Evolutionary conservation across 176 grass and related monocot genomes (phyloP), one percentile per base, ranked within the genome.

Genomic region (Panicum miliaceum): DNA sequence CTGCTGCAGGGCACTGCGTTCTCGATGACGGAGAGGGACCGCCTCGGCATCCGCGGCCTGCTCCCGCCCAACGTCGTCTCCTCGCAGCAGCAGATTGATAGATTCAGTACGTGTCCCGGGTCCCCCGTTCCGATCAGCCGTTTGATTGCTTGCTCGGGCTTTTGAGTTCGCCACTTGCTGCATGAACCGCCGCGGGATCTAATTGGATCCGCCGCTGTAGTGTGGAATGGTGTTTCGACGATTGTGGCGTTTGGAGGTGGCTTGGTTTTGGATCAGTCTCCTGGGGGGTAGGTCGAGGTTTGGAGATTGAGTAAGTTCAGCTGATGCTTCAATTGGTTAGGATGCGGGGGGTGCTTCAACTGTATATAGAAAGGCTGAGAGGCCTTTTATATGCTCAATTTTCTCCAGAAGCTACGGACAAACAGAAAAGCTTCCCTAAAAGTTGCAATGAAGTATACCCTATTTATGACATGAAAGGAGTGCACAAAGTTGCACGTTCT

Each of bases 21-120:
- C 88, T 90, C 93, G 70, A 90, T 90, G 82, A 98, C 96, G 80
- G 96, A 98, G 87, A 79, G 96, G 85, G 96, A 98, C 87, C 92
- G 93, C 16, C 86, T 98, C 73, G 91, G 92, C 84, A 91, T 98
- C 76, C 93, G 93, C 26, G 96, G 96, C 56, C 81, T 98, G 91
- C 93, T 98, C 88, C 96, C 96, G 64, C 96, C 96, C 36, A 98
- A 90, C 89, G 79, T 93, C 68, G 88, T 94, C 83, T 93, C 89
- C 68, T 57, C 91, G 60, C 87, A 92, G 87, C 89, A 95, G 88
- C 91, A 98, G 82, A 95, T 98, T 64, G 91, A 98, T 72, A 89
- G 93, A 79, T 98, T 98, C 93, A 98, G 93, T 95, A 89, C 83
- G 87, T 65, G 12, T 51, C 13, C 25, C 83, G 87, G 59, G 12